These are phyloP conservation scores for Fereydounia khargensis DNA, from an alignment of 1,284 basidiomycete genomes.

Conservation along the genomic window DNA sequence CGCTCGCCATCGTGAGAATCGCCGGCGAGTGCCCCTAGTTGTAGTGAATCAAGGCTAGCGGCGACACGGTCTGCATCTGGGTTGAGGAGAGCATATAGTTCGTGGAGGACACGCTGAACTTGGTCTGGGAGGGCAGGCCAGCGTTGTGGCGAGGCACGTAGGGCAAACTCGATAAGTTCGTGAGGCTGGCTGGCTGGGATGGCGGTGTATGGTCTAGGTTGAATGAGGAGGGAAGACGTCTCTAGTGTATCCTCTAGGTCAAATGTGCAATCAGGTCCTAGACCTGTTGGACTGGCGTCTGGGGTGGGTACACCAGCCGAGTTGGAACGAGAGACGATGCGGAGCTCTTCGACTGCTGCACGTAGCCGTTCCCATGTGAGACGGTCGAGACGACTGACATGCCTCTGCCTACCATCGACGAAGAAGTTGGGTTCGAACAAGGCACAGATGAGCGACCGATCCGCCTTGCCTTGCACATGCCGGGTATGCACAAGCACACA, in stretches of 20 bases:
- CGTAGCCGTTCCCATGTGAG: constrained; percentile 25
- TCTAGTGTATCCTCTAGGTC: no score
- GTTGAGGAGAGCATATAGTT: not conserved
- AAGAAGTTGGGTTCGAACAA: constrained; percentile 38
- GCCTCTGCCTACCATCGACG: constrained; percentile 5
- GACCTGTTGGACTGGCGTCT: not conserved
- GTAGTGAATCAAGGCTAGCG: no score
- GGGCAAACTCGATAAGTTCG: constrained; percentile 20
- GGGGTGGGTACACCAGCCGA: not conserved
- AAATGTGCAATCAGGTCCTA: constrained; percentile 16
- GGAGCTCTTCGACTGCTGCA: constrained; percentile 27
- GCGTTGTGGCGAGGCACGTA: constrained; percentile 7
- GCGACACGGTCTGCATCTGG: no score
- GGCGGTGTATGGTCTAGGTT: constrained; percentile 10
- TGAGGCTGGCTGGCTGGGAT: constrained; percentile 9
- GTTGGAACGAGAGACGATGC: constrained; percentile 19
- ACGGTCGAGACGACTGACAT: constrained; percentile 17
- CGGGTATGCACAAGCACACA: constrained; percentile 27
- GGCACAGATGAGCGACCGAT: constrained; percentile 26
- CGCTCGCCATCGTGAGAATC: no score
- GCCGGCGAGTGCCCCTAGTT: no score
- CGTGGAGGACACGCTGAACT: constrained; percentile 8
- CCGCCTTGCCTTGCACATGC: no score
- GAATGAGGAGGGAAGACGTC: constrained; percentile 14
- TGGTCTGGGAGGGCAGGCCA: constrained; percentile 7